Conservation (phyloP, 805 yeast species). For the Candida lessepsii region DNA sequence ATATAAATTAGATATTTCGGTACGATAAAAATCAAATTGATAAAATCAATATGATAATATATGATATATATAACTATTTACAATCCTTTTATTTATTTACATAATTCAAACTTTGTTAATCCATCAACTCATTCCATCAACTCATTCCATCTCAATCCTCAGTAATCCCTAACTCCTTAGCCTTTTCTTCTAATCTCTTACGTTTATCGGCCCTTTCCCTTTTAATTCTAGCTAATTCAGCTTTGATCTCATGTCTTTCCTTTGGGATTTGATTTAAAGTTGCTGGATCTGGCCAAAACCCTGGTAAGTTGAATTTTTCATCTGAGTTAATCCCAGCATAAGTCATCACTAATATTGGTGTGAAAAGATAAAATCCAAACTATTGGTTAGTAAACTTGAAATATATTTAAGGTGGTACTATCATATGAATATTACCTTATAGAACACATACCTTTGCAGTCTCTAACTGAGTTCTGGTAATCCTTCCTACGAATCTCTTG, state of each 20-base stretch:
- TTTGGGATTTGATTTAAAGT: constrained; percentile 89
- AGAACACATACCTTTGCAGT: constrained; percentile 40
- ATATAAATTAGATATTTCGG: no score
- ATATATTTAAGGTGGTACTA: no score
- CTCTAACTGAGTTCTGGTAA: constrained; percentile 44
- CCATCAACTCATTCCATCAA: no score
- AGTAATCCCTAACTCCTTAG: constrained; percentile 68
- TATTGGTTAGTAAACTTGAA: no score
- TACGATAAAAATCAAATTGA: no score
- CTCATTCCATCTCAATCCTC: no score
- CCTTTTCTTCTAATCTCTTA: constrained; percentile 66
- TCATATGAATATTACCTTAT: no score
- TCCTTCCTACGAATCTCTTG: constrained; percentile 33
- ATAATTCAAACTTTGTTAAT: no score
- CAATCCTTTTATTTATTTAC: no score
- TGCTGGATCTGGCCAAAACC: constrained; percentile 96
- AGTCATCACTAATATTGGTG: constrained; percentile 91
- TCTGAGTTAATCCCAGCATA: constrained; percentile 91
- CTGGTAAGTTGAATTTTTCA: constrained; percentile 83
- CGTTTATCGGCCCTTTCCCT: constrained; percentile 74
- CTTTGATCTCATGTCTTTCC: constrained; percentile 87
- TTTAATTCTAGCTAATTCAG: constrained; percentile 85
- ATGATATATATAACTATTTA: no score
- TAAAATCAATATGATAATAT: no score
- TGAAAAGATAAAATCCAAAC: constrained; percentile 80